Evolutionary conservation across 495 filamentous ascomycete species (phyloP).

Genomic region (Oleoguttula mirabilis): DNA sequence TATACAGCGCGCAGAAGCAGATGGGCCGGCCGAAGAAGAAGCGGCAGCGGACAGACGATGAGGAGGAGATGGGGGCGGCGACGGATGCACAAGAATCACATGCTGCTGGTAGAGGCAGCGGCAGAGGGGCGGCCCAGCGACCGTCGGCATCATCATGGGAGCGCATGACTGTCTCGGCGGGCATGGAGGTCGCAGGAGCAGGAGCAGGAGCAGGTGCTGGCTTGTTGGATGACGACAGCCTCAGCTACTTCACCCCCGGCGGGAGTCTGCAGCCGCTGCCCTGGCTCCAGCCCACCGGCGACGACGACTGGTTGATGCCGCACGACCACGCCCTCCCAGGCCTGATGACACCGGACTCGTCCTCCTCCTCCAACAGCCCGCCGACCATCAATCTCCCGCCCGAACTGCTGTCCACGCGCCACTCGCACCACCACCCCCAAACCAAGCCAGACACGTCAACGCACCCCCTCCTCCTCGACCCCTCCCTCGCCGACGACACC

Average conservation of each 20-base stretch:
- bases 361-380: conserved; percentile 2
- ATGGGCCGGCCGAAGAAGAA: conserved; percentile 16
- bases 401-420: conserved; percentile 2
- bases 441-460: not conserved
- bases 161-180: too few species aligned
- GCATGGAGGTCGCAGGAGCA: not conserved
- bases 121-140: not conserved
- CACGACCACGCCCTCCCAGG: conserved; percentile 2
- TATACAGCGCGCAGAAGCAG: conserved; percentile 25
- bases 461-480: conserved; percentile 4
- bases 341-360: conserved; percentile 12
- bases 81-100: too few species aligned
- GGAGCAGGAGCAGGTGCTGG: not conserved
- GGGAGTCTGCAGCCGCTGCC: conserved; percentile 9
- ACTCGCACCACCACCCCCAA: not conserved
- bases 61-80: not conserved
- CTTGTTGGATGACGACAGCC: not conserved
- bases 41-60: not conserved
- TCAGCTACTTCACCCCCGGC: conserved; percentile 5
- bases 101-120: too few species aligned
- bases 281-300: not conserved
- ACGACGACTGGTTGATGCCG: not conserved
- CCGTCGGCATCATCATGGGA: too few species aligned
- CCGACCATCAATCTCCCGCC: conserved; percentile 10
- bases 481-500: not conserved